Percentiles rank a stretch among this genome's conserved stretches.
Conservation (phyloP, 2,329 filamentous ascomycete species). For the Cordyceps cateniannulata region DNA sequence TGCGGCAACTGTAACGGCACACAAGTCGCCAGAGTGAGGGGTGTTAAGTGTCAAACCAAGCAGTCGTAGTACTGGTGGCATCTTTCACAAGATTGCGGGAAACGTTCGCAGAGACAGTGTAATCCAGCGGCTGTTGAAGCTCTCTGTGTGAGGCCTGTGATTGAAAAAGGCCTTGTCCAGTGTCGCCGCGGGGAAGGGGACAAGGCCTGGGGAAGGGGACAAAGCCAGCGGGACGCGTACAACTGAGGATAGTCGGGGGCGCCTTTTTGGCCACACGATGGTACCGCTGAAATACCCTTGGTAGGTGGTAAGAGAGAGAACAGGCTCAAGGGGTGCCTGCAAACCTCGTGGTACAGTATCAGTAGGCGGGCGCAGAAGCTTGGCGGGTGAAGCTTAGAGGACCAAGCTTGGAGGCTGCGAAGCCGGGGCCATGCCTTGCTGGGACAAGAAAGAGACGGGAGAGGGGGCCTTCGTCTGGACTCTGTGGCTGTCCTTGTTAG, state of each 20-base stretch:
- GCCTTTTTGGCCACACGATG: background rate
- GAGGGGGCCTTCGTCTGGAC: background rate
- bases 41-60: background rate
- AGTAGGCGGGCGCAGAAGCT: background rate
- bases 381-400: background rate
- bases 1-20: background rate
- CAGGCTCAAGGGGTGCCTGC: background rate
- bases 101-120: background rate
- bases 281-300: background rate
- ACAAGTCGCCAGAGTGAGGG: background rate
- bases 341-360: background rate
- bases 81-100: slow-evolving; percentile 10
- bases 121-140: background rate
- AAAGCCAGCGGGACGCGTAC: background rate
- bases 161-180: background rate
- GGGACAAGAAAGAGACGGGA: background rate
- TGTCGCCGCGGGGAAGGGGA: background rate
- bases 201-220: background rate
- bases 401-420: background rate
- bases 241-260: background rate
- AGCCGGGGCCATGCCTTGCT: too few species aligned
- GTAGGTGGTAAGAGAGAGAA: too few species aligned
- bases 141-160: slow-evolving; percentile 8
- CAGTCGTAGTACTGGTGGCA: slow-evolving; percentile 2
- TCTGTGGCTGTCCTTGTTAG: background rate